A percentile compares a stretch with the other conserved stretches of the same genome.
Conservation (phyloP, 2,329 filamentous ascomycete genomes). For the Stromatinia cepivora region DNA sequence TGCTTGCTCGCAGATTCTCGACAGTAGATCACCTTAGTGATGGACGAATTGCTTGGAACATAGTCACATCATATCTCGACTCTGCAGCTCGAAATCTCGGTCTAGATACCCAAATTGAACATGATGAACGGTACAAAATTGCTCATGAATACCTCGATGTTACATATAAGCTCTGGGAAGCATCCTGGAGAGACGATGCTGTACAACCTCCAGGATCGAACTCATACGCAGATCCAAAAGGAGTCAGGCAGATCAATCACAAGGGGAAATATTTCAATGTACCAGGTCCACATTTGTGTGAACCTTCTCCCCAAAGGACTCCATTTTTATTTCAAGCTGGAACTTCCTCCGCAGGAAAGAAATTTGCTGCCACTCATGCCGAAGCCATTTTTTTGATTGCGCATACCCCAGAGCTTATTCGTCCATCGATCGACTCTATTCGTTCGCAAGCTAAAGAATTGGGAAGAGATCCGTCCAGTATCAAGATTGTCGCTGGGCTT, state of each 20-base stretch:
- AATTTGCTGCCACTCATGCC: constrained; percentile 68
- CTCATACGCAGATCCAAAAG: constrained; percentile 58
- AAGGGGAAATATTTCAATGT: constrained; percentile 63
- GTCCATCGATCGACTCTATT: constrained; percentile 63
- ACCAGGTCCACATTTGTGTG: constrained; percentile 64
- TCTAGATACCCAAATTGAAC: constrained; percentile 56
- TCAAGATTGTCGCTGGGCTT: constrained; percentile 68
- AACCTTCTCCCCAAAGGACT: constrained; percentile 42
- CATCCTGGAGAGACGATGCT: constrained; percentile 45
- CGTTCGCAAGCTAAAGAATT: constrained; percentile 50
- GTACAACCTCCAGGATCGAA: constrained; percentile 59
- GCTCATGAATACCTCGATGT: constrained; percentile 61
- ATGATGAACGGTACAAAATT: constrained; percentile 66
- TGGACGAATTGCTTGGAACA: constrained; percentile 52
- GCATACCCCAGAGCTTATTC: constrained; percentile 61
- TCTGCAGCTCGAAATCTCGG: constrained; percentile 65
- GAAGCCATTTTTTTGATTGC: constrained; percentile 71
- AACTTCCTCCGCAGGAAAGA: constrained; percentile 64
- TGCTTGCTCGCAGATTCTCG: constrained; percentile 35
- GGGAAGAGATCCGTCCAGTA: constrained; percentile 58
- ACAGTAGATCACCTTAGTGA: constrained; percentile 50
- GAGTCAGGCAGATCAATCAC: constrained; percentile 67
- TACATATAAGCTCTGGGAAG: constrained; percentile 36
- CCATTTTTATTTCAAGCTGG: constrained; percentile 59
- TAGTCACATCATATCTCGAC: constrained; percentile 69